A percentile compares a stretch with the other conserved stretches of the same genome.
These are phyloP conservation scores for Raphanus sativus DNA, from an alignment of 345 rosid genomes.

Conservation along the genomic window DNA sequence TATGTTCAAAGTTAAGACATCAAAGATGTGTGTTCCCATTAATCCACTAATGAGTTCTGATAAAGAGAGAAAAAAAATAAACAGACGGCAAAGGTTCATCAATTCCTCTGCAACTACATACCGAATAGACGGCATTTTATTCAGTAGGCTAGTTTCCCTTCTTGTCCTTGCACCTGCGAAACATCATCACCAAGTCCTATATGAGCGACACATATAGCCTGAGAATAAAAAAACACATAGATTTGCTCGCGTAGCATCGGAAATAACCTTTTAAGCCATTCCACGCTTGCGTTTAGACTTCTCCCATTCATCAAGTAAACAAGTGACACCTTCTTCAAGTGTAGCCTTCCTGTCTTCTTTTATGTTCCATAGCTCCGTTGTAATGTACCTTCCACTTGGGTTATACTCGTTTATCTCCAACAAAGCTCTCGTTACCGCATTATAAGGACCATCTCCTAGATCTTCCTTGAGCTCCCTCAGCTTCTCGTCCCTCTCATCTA, in stretches of 20 bases:
- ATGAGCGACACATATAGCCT: not conserved
- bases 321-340: conserved; percentile 63
- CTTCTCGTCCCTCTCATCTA: conserved; percentile 65
- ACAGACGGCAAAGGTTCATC: not conserved
- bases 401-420: conserved; percentile 83
- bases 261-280: conserved; percentile 8
- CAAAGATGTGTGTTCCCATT: not conserved
- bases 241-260: not conserved
- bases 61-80: not conserved
- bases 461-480: conserved; percentile 55
- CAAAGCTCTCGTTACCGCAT: conserved; percentile 59
- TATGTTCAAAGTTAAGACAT: not conserved
- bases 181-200: not conserved
- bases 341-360: conserved; percentile 62
- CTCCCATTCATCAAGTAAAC: conserved; percentile 55
- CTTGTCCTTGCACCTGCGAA: not conserved
- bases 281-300: conserved; percentile 41
- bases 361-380: conserved; percentile 73
- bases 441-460: conserved; percentile 59
- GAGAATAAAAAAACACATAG: too few relatives aligned
- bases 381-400: conserved; percentile 87
- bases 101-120: not conserved
- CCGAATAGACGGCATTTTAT: conserved; percentile 12
- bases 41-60: not conserved
- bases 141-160: not conserved